A percentile compares a stretch with the other conserved stretches of the same genome.
phyloP scores from a whole-genome alignment of 2,329 filamentous ascomycete genomes.

The Penicillium sp. region DNA sequence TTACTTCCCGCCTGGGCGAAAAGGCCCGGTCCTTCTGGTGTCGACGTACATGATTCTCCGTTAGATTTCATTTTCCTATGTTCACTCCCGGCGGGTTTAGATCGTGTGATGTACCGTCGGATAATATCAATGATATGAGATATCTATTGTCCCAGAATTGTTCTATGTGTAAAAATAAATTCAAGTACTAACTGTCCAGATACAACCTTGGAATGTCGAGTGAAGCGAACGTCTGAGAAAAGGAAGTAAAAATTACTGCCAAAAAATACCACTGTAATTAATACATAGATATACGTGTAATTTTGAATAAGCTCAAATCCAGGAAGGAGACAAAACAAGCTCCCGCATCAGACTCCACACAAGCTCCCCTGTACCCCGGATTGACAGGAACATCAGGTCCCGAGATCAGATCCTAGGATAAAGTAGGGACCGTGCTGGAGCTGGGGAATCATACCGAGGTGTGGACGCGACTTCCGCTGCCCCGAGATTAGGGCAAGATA shows the following conservation, averaged over 20 bases:
- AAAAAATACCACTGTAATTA: conserved; percentile 14
- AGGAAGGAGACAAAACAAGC: neutral
- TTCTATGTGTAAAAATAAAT: neutral
- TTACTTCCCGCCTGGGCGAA: conserved; percentile 25
- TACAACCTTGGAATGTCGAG: neutral
- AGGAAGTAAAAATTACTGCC: neutral
- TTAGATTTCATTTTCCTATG: conserved; percentile 27
- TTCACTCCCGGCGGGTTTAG: conserved; percentile 24
- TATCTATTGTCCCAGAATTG: conserved; percentile 8
- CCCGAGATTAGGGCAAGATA: conserved; percentile 12
- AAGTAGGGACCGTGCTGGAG: conserved; percentile 20
- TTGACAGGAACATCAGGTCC: conserved; percentile 10
- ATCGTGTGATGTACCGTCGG: conserved; percentile 25
- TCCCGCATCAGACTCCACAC: conserved; percentile 16
- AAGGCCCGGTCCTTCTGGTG: conserved; percentile 24
- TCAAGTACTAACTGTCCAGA: no score
- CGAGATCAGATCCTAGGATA: conserved; percentile 13
- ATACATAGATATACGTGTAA: conserved; percentile 1
- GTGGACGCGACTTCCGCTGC: conserved; percentile 15
- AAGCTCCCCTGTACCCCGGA: conserved; percentile 23
- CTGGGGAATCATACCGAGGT: conserved; percentile 8
- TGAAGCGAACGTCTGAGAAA: neutral
- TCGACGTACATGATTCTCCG: conserved; percentile 24
- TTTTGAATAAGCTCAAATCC: conserved; percentile 9
- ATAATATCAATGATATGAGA: conserved; percentile 27